Percentiles rank a stretch among this genome's conserved stretches.
Evolutionary conservation across 352 stramenopile genomes (phyloP).

Genomic region (Globisporangium cederbergense): DNA sequence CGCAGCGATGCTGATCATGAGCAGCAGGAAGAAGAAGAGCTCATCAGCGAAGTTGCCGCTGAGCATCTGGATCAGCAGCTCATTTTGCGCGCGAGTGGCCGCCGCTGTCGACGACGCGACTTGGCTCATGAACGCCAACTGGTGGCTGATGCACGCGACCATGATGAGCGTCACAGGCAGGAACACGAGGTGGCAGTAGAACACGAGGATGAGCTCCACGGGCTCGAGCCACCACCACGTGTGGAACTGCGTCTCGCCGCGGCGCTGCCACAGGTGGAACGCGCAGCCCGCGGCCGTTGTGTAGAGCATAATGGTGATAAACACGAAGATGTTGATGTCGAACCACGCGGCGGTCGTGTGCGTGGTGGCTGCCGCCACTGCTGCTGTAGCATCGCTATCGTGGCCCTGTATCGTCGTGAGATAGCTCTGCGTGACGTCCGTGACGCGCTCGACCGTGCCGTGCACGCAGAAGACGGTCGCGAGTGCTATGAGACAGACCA

Average conservation of each 20-base stretch:
- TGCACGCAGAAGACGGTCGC: slow-evolving; percentile 25
- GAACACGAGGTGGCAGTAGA: slow-evolving; percentile 43
- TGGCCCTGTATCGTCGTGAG: slow-evolving; percentile 11
- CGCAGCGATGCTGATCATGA: slow-evolving; percentile 32
- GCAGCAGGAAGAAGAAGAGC: slow-evolving; percentile 45
- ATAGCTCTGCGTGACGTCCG: slow-evolving; percentile 17
- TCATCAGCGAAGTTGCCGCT: slow-evolving; percentile 34
- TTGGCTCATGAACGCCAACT: slow-evolving; percentile 21
- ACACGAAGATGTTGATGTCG: slow-evolving; percentile 21
- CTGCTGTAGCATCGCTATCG: slow-evolving; percentile 2
- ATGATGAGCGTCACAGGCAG: slow-evolving; percentile 33
- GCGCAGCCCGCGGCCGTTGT: slow-evolving; percentile 21
- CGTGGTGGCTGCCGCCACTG: not conserved
- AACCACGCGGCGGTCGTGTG: slow-evolving; percentile 20
- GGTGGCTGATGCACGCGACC: slow-evolving; percentile 33
- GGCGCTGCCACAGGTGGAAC: slow-evolving; percentile 26
- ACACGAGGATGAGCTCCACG: slow-evolving; percentile 38
- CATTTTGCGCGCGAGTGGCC: not conserved
- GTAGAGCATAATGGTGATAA: slow-evolving; percentile 27
- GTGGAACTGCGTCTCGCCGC: slow-evolving; percentile 30
- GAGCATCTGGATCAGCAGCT: slow-evolving; percentile 22
- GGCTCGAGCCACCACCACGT: slow-evolving; percentile 28
- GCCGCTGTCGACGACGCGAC: not conserved
- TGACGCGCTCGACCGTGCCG: slow-evolving; percentile 19
- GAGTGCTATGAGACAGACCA: slow-evolving; percentile 27